Evolutionary conservation across 257 asterid species (phyloP).

Genomic region (Oldenlandia corymbosa): DNA sequence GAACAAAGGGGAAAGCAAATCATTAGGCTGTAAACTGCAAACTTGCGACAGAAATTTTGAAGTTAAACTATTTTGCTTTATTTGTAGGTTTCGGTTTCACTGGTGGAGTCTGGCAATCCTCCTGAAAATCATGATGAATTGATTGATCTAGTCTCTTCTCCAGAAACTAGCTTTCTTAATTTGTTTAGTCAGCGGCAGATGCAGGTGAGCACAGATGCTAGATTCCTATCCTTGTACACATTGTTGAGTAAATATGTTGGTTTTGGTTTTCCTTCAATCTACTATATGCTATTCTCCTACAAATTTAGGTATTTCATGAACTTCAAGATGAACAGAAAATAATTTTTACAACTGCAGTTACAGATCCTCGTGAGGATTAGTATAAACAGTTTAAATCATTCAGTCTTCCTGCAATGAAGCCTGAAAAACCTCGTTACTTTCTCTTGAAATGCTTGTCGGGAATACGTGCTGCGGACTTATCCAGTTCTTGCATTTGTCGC

Average conservation of each 20-base stretch:
- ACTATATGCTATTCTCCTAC: too few species aligned
- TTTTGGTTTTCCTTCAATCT: too few species aligned
- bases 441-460: background rate
- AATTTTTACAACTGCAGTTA: too few species aligned
- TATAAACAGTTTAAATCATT: too few species aligned
- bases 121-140: slow-evolving; percentile 64
- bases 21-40: background rate
- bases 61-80: too few species aligned
- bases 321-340: too few species aligned
- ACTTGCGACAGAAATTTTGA: background rate
- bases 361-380: too few species aligned
- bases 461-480: background rate
- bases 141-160: slow-evolving; percentile 64
- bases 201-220: slow-evolving; percentile 47
- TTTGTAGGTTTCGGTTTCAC: slow-evolving; percentile 70
- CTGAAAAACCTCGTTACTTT: background rate
- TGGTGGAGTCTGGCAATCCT: slow-evolving; percentile 61
- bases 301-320: too few species aligned
- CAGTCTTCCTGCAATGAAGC: too few species aligned
- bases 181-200: slow-evolving; percentile 90
- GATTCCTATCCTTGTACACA: background rate
- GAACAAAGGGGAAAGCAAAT: background rate
- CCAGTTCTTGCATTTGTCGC: too few species aligned
- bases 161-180: slow-evolving; percentile 65
- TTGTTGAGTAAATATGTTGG: too few species aligned